phyloP scores from a whole-genome alignment of 305 asterid species.

The Rubia balearica region DNA sequence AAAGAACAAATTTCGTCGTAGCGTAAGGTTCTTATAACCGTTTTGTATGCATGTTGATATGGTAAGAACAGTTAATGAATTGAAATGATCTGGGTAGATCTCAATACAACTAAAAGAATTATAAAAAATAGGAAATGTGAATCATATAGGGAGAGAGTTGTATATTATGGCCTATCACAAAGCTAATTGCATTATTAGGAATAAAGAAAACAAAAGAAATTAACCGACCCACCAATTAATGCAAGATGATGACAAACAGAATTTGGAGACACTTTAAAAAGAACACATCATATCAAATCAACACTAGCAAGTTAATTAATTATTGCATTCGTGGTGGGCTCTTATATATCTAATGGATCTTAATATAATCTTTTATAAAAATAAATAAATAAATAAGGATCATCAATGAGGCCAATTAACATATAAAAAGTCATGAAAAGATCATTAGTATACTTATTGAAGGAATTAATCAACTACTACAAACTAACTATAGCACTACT shows the following conservation, averaged over 20 bases:
- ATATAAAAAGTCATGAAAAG: conserved; percentile 1
- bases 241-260: conserved; percentile 40
- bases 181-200: conserved; percentile 37
- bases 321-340: conserved; percentile 26
- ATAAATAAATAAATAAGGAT: neutral
- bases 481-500: neutral
- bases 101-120: too few relatives aligned
- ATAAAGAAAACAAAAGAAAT: conserved; percentile 24
- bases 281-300: conserved; percentile 15
- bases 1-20: too few relatives aligned
- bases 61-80: too few relatives aligned
- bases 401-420: conserved; percentile 7
- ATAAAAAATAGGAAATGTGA: too few relatives aligned
- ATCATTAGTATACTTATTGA: neutral
- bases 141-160: neutral
- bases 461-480: neutral
- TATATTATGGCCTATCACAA: conserved; percentile 20
- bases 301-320: conserved; percentile 8
- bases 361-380: neutral
- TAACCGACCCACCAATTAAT: conserved; percentile 33
- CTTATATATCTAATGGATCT: conserved; percentile 34
- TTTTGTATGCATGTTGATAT: too few relatives aligned
- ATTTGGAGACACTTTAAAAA: conserved; percentile 28
- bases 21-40: too few relatives aligned
- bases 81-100: too few relatives aligned